Evolutionary conservation across 345 rosid genomes (phyloP).

Genomic region (Salix purpurea): DNA sequence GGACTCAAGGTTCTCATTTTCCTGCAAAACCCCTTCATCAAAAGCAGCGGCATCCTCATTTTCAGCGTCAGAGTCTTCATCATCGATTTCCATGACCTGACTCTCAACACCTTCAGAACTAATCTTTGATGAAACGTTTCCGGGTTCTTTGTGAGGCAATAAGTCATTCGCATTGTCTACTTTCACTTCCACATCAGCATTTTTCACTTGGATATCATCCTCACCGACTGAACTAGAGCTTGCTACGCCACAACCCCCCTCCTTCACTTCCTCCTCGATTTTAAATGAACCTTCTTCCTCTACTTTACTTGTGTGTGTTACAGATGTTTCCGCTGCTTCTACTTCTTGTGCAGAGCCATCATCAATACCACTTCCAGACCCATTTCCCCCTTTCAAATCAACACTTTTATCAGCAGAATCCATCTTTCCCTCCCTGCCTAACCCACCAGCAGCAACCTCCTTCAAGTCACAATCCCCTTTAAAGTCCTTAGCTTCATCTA

Average conservation of each 20-base stretch:
- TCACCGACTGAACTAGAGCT: neutral
- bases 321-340: neutral
- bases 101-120: conserved; percentile 9
- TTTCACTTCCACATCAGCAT: conserved; percentile 8
- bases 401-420: conserved; percentile 1
- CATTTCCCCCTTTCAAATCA: conserved; percentile 13
- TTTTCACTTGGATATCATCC: neutral
- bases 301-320: neutral
- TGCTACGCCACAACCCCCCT: neutral
- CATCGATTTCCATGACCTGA: conserved; percentile 21
- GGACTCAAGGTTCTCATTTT: conserved; percentile 8
- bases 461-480: neutral
- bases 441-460: neutral
- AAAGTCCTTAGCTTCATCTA: conserved; percentile 10
- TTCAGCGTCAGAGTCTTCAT: neutral
- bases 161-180: neutral
- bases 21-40: neutral
- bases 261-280: conserved; percentile 1
- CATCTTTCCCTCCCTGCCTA: neutral
- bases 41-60: neutral
- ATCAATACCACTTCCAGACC: conserved; percentile 2
- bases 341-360: neutral
- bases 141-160: neutral
- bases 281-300: neutral
- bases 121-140: neutral